Evolutionary conservation across 805 yeast genomes (phyloP).

Genomic region (Candida alai): DNA sequence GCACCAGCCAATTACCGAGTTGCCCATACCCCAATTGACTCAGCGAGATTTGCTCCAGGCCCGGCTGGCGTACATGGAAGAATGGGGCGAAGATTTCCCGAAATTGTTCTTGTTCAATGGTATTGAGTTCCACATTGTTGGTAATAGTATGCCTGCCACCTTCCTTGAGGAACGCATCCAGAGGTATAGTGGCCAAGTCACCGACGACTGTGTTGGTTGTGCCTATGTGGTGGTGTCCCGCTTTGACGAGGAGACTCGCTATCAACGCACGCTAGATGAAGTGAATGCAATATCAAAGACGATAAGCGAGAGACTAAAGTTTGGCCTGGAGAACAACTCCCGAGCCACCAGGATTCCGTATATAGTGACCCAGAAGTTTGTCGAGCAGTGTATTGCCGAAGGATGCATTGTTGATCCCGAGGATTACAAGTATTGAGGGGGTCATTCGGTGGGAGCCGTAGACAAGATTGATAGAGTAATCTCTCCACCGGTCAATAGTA

Average conservation of each 20-base stretch:
- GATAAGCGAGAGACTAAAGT: conserved; percentile 10
- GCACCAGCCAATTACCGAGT: conserved; percentile 10
- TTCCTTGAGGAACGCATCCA: conserved; percentile 25
- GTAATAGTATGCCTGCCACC: conserved; percentile 8
- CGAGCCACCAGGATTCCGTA: conserved; percentile 24
- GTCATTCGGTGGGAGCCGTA: not conserved
- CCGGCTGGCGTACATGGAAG: conserved; percentile 11
- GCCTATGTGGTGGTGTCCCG: conserved; percentile 11
- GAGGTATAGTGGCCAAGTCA: conserved; percentile 43
- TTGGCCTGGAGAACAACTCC: conserved; percentile 13
- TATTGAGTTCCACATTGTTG: conserved; percentile 29
- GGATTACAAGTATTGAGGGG: conserved; percentile 19
- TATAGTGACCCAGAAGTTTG: conserved; percentile 30
- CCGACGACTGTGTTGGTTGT: conserved; percentile 6
- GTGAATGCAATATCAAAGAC: conserved; percentile 15
- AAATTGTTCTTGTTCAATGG: conserved; percentile 31
- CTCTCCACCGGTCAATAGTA: too few species aligned
- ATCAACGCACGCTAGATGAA: conserved; percentile 1
- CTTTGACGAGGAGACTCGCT: conserved; percentile 8
- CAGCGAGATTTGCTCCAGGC: conserved; percentile 7
- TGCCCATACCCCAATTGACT: conserved; percentile 10
- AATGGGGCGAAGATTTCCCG: conserved; percentile 15
- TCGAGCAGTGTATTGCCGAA: conserved; percentile 25
- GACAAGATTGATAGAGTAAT: too few species aligned
- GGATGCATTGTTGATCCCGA: conserved; percentile 26